A percentile compares a stretch with the other conserved stretches of the same genome.
These are phyloP conservation scores for Ailanthus altissimus DNA, from an alignment of 345 rosid species.

Conservation along the genomic window DNA sequence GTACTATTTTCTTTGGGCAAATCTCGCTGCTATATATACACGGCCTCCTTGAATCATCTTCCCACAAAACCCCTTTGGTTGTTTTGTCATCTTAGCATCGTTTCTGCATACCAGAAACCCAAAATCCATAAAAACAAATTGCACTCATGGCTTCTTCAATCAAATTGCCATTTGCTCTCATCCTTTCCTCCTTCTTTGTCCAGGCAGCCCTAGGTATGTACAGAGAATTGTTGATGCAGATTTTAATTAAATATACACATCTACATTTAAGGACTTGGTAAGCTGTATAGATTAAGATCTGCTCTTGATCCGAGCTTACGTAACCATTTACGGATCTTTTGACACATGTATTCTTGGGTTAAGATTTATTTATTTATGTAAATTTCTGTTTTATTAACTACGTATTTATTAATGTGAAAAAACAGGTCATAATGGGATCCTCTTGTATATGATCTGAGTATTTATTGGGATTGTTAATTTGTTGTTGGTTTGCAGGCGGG, in stretches of 20 bases:
- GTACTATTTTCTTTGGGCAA: background rate
- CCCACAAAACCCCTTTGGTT: conserved; percentile 14
- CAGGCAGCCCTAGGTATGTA: conserved; percentile 61
- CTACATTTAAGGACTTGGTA: no score
- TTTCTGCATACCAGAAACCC: background rate
- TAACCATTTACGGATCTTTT: no score
- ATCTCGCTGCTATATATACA: conserved; percentile 4
- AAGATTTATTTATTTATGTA: no score
- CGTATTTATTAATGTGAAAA: no score
- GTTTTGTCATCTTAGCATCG: background rate
- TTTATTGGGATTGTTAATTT: background rate
- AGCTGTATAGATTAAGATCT: no score
- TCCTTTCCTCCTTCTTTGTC: conserved; percentile 63
- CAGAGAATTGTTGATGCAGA: conserved; percentile 13
- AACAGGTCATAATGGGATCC: no score
- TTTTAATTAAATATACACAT: no score
- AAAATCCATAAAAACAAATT: background rate
- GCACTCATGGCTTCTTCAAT: conserved; percentile 59
- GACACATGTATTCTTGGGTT: no score
- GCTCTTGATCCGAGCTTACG: no score
- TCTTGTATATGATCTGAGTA: no score
- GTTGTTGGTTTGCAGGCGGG: conserved; percentile 40
- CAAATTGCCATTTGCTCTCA: conserved; percentile 48
- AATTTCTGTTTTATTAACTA: no score
- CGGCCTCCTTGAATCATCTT: conserved; percentile 2